Base-by-base conservation (phyloP, 2,329 filamentous ascomycete species). In the Geosmithia flava region DNA sequence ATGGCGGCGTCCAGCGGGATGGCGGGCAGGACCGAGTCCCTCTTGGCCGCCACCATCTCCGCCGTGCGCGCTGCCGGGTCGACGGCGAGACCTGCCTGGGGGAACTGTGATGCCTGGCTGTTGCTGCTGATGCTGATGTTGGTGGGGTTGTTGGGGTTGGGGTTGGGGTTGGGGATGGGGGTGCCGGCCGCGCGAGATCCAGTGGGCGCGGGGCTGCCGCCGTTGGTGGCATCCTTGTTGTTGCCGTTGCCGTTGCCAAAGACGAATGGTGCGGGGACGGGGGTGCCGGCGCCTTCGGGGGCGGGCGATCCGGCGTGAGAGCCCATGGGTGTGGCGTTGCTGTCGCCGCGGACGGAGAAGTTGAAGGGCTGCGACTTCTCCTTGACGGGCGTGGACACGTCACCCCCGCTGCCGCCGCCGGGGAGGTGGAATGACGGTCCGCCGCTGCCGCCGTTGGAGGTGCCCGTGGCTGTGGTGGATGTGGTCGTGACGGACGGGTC, bases 1-100 rank as follows among this genome's bases (percentile, higher is more conserved):
- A 98, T 95, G 5, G 93, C 91, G 52, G 83, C 78, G 62, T 97
- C 91, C 23, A 98, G 78, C 0, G 91, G 82, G 49, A 87, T 86
- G 13, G 89, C 68, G 0, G 93, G 90, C 3, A 96, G 75, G 33
- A 93, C 83, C 41, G 80, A 75, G 59, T 97, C 91, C 44, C 87
- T 81, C 59, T 87, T 82, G 20, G 75, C 72, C 8, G 83, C 84
- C 10, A 85, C 64, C 8, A 65, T 63, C 54, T 72, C 72, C 43
- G 69, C 64, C 17, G 64, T 70, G 62, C 80, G 65, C 65, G 75
- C 55, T 59, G 70, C 53, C 4, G 70, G 47, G 61, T 80, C 78
- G 8, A 74, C 68, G 51, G 75, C 72, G 59, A 69, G 68, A 48
- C 68, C 70, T 7, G 66, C 52, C 6, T 68, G 68, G 7, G 66